phyloP scores from a whole-genome alignment of 2,329 filamentous ascomycete species.

The Xylaria sp. region DNA sequence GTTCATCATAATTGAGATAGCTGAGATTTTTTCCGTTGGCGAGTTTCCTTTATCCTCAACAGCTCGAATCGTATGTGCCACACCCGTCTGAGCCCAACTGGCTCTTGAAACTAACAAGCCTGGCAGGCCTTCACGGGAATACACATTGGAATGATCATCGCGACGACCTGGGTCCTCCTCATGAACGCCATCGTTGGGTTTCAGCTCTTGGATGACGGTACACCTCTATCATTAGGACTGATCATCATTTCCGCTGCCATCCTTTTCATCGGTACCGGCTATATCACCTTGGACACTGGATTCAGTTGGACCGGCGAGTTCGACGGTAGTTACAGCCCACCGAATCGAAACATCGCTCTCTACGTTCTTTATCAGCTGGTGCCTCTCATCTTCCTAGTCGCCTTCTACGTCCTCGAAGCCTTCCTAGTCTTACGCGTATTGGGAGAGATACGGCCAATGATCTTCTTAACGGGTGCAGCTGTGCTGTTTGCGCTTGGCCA shows the following conservation, averaged over 20 bases:
- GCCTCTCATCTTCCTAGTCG: constrained; percentile 87
- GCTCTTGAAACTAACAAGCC: constrained; percentile 35
- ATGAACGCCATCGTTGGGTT: constrained; percentile 93
- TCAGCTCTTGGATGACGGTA: constrained; percentile 94
- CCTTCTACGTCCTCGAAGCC: constrained; percentile 85
- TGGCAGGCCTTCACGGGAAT: constrained; percentile 84
- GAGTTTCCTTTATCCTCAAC: constrained; percentile 79
- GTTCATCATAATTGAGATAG: constrained; percentile 89
- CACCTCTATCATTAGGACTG: constrained; percentile 81
- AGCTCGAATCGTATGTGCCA: constrained; percentile 75
- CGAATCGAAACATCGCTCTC: constrained; percentile 82
- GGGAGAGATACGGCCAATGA: constrained; percentile 91
- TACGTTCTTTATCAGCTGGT: constrained; percentile 94
- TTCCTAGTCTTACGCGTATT: constrained; percentile 87
- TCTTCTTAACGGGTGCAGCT: constrained; percentile 79
- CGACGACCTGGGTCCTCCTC: constrained; percentile 89
- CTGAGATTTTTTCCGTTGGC: constrained; percentile 96
- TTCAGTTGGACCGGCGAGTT: constrained; percentile 87
- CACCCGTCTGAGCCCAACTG: background rate
- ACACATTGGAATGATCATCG: constrained; percentile 89
- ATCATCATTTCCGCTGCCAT: constrained; percentile 75
- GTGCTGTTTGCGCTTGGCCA: constrained; percentile 91
- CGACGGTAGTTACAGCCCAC: constrained; percentile 65
- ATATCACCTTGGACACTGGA: constrained; percentile 94
- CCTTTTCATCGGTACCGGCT: constrained; percentile 90